These are phyloP conservation scores for Epithele typhae DNA, from an alignment of 768 basidiomycete species.

Conservation along the genomic window DNA sequence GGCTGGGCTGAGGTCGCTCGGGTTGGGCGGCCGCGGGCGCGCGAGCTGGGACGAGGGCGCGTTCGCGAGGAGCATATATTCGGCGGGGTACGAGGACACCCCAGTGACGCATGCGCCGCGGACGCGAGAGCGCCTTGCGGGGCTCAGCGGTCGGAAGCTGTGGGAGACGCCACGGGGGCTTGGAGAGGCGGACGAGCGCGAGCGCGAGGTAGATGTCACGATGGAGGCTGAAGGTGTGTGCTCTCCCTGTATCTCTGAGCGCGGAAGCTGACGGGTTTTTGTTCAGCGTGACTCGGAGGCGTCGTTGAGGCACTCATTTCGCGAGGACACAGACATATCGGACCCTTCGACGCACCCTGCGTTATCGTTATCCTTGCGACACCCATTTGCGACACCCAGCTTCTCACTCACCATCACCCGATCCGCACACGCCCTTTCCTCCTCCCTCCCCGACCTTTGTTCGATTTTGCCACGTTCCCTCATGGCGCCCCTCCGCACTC, in stretches of 20 bases:
- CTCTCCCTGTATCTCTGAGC: no score
- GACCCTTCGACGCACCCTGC: background rate
- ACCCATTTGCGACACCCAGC: background rate
- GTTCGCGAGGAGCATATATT: conserved; percentile 16
- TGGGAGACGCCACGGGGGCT: conserved; percentile 7
- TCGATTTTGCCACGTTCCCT: no score
- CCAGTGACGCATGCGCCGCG: conserved; percentile 41
- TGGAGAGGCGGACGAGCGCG: background rate
- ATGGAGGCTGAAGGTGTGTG: conserved; percentile 3
- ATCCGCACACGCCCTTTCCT: no score
- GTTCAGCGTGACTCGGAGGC: background rate
- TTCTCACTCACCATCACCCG: no score
- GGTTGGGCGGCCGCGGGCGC: background rate
- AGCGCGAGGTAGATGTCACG: background rate
- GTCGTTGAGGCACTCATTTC: no score
- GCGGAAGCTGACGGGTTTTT: background rate
- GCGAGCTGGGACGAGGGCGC: conserved; percentile 14
- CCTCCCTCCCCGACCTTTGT: no score
- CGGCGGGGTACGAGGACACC: conserved; percentile 42
- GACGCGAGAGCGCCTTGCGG: conserved; percentile 15
- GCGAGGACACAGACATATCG: background rate
- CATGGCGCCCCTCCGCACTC: no score
- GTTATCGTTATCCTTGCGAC: conserved; percentile 1
- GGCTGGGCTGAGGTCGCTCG: background rate
- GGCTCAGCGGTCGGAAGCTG: conserved; percentile 7